phyloP scores from a whole-genome alignment of 2,329 filamentous ascomycete species.

The Zopfia rhizophila region DNA sequence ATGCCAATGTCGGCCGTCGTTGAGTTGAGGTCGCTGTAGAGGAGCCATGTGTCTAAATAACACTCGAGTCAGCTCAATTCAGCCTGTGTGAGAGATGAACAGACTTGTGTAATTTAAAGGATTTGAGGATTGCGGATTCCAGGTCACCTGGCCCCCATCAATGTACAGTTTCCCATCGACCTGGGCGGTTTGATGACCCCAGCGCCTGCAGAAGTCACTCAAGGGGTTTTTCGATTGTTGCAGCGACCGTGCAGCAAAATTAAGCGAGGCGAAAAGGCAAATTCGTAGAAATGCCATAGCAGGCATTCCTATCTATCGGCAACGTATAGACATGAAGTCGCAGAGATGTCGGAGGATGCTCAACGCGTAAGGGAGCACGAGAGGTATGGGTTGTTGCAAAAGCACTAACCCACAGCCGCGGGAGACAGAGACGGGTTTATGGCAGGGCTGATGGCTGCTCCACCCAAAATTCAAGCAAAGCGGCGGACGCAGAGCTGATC shows the following conservation, averaged over 20 bases:
- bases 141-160: slow-evolving; percentile 69
- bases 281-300: slow-evolving; percentile 44
- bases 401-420: slow-evolving; percentile 22
- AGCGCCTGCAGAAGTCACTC: slow-evolving; percentile 60
- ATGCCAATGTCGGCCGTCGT: slow-evolving; percentile 50
- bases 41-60: slow-evolving; percentile 62
- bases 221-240: slow-evolving; percentile 59
- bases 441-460: slow-evolving; percentile 40
- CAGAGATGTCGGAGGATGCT: slow-evolving; percentile 21
- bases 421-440: slow-evolving; percentile 24
- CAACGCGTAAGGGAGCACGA: slow-evolving; percentile 20
- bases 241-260: slow-evolving; percentile 36
- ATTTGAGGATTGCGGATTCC: slow-evolving; percentile 61
- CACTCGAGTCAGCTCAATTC: slow-evolving; percentile 23
- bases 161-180: slow-evolving; percentile 70
- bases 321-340: slow-evolving; percentile 30
- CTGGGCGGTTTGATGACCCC: slow-evolving; percentile 69
- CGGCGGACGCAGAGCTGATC: slow-evolving; percentile 28
- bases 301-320: slow-evolving; percentile 35
- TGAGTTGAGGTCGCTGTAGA: slow-evolving; percentile 67
- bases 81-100: slow-evolving; percentile 33
- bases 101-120: slow-evolving; percentile 67
- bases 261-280: slow-evolving; percentile 39
- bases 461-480: slow-evolving; percentile 25
- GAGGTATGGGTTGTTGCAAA: slow-evolving; percentile 7